Conservation (phyloP, 768 basidiomycete species). For the Mycena vulgaris region DNA sequence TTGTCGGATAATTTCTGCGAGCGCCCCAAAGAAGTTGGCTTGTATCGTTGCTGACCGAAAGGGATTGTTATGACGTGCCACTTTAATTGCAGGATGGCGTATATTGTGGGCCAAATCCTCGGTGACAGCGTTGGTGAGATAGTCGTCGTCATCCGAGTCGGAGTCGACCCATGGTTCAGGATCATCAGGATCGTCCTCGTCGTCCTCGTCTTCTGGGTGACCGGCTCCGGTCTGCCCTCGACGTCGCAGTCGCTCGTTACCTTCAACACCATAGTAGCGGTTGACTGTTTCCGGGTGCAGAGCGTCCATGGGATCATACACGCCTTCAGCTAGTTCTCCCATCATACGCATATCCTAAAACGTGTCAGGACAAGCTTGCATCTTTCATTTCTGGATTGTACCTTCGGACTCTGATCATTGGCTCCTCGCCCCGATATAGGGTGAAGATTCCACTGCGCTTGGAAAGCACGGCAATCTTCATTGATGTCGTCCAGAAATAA, state of each 20-base stretch:
- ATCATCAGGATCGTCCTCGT: neutral
- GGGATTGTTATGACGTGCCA: slow-evolving; percentile 2
- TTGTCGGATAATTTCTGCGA: neutral
- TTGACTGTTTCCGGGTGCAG: slow-evolving; percentile 11
- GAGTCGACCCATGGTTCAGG: neutral
- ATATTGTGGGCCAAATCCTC: slow-evolving; percentile 13
- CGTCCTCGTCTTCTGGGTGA: neutral
- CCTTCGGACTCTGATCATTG: slow-evolving; percentile 43
- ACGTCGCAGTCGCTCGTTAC: neutral
- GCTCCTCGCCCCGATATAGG: slow-evolving; percentile 46
- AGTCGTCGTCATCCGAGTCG: neutral
- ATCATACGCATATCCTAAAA: slow-evolving; percentile 5
- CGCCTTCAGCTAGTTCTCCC: neutral
- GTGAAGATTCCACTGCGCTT: slow-evolving; percentile 57
- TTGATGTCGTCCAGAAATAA: slow-evolving; percentile 58
- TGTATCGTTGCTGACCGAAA: neutral
- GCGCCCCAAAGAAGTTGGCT: neutral
- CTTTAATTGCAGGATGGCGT: slow-evolving; percentile 13
- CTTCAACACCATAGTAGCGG: slow-evolving; percentile 11
- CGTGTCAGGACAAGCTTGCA: neutral
- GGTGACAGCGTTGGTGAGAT: neutral
- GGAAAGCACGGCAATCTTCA: slow-evolving; percentile 52
- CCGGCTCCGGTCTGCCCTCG: slow-evolving; percentile 14
- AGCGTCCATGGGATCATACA: slow-evolving; percentile 11
- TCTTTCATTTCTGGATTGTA: neutral